Percentiles rank a stretch among this genome's conserved stretches.
These are phyloP conservation scores for Graphiopsis chlorocephala DNA, from an alignment of 2,329 filamentous ascomycete genomes.

Conservation along the genomic window DNA sequence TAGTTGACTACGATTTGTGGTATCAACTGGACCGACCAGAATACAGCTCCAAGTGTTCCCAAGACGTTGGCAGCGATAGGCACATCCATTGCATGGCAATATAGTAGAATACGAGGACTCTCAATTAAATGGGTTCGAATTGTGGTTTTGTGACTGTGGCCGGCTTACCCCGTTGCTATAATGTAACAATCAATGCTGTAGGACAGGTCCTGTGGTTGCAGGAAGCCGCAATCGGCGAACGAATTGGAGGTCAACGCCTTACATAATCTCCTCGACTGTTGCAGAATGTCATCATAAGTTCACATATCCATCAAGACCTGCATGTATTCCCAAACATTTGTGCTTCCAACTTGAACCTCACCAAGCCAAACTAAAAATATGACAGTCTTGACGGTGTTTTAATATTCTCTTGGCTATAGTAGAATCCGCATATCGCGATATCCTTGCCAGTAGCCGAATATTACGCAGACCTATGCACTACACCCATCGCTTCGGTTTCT, in stretches of 20 bases:
- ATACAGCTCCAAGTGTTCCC: conserved; percentile 59
- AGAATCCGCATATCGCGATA: not conserved
- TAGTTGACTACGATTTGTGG: conserved; percentile 70
- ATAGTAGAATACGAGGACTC: not conserved
- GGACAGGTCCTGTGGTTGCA: not conserved
- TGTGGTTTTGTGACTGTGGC: not conserved
- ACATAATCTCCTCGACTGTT: not conserved
- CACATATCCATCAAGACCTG: no score
- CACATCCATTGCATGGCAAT: conserved; percentile 46
- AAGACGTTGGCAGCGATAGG: conserved; percentile 57
- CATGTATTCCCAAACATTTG: no score
- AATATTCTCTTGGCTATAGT: not conserved
- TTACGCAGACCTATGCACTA: not conserved
- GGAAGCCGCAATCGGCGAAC: not conserved
- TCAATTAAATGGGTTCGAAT: not conserved
- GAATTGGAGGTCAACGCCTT: not conserved
- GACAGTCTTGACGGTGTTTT: not conserved
- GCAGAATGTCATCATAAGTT: not conserved
- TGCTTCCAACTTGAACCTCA: not conserved
- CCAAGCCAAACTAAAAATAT: no score
- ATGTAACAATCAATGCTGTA: not conserved
- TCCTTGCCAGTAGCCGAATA: not conserved
- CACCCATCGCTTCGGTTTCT: not conserved
- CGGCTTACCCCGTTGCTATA: not conserved
- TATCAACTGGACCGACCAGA: conserved; percentile 68